Percentiles rank a stretch among this genome's conserved stretches.
Evolutionary conservation across 2,329 filamentous ascomycete species (phyloP).

Genomic region (Clarireedia homoeocarpa): DNA sequence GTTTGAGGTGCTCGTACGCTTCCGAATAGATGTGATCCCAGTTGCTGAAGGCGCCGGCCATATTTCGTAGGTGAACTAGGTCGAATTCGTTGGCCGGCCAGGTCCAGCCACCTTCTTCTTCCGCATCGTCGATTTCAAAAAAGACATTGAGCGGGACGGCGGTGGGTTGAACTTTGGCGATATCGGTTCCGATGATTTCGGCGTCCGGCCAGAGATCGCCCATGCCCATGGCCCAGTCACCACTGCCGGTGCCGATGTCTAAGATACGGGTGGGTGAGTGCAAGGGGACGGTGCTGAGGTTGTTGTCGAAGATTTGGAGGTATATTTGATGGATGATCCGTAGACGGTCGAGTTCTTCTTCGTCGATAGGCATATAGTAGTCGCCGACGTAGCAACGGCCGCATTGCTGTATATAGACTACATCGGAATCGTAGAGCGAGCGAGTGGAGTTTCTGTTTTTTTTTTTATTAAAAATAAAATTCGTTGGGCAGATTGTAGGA

Average conservation of each 20-base stretch:
- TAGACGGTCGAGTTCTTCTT: constrained; percentile 26
- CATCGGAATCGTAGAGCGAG: constrained; percentile 26
- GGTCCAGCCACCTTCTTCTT: constrained; percentile 36
- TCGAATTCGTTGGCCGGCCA: constrained; percentile 49
- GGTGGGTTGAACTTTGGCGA: constrained; percentile 51
- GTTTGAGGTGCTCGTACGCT: constrained; percentile 33
- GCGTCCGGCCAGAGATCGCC: constrained; percentile 39
- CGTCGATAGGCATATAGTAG: constrained; percentile 32
- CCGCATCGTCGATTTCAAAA: constrained; percentile 57
- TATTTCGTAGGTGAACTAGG: constrained; percentile 50
- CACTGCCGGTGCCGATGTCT: constrained; percentile 49
- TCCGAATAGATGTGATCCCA: constrained; percentile 48
- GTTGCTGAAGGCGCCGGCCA: constrained; percentile 49
- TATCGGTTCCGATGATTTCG: constrained; percentile 51
- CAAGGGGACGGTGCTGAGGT: constrained; percentile 28
- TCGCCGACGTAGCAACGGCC: constrained; percentile 42
- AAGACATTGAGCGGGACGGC: constrained; percentile 53
- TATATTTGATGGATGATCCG: constrained; percentile 25
- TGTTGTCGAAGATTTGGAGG: constrained; percentile 20
- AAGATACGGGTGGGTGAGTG: constrained; percentile 35
- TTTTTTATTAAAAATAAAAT: background rate
- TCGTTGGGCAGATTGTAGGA: background rate
- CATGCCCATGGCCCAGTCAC: constrained; percentile 56
- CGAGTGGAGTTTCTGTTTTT: constrained; percentile 25
- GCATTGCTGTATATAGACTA: constrained; percentile 37